These are phyloP conservation scores for Arachis stenosperma DNA, from an alignment of 306 rosid species.

Conservation along the genomic window DNA sequence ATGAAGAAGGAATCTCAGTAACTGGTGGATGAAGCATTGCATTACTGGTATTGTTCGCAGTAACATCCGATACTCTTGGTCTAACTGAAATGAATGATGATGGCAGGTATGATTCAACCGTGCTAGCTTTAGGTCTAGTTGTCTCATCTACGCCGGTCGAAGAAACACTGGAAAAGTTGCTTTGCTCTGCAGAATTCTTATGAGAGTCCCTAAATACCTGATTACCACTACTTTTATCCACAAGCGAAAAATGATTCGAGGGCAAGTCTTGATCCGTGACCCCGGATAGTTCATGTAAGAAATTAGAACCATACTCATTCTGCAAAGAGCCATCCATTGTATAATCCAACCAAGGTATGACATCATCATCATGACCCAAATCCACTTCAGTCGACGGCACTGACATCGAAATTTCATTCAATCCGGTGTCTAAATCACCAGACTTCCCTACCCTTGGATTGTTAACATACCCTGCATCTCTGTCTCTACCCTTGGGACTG, in stretches of 20 bases:
- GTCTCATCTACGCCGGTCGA: conserved; percentile 50
- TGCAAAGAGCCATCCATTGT: conserved; percentile 68
- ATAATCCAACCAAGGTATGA: conserved; percentile 87
- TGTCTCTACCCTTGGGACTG: conserved; percentile 61
- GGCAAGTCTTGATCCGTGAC: conserved; percentile 54
- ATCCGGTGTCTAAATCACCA: conserved; percentile 54
- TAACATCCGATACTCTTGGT: conserved; percentile 49
- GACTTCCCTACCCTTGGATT: conserved; percentile 61
- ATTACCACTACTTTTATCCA: conserved; percentile 55
- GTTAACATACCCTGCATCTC: conserved; percentile 53
- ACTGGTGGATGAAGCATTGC: conserved; percentile 43
- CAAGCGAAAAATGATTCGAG: conserved; percentile 47
- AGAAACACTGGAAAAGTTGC: conserved; percentile 56
- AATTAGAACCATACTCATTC: conserved; percentile 68
- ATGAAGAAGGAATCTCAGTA: conserved; percentile 51
- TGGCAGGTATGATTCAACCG: conserved; percentile 48
- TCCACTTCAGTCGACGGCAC: conserved; percentile 70
- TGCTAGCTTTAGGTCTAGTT: conserved; percentile 48
- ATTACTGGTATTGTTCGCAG: conserved; percentile 52
- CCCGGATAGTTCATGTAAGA: conserved; percentile 67
- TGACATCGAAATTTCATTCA: conserved; percentile 63
- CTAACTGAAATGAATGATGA: conserved; percentile 55
- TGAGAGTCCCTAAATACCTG: conserved; percentile 56
- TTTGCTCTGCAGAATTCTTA: conserved; percentile 52
- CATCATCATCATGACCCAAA: conserved; percentile 68